A percentile compares a stretch with the other conserved stretches of the same genome.
phyloP scores from a whole-genome alignment of 2,329 filamentous ascomycete species.

The Cytospora piceicola region DNA sequence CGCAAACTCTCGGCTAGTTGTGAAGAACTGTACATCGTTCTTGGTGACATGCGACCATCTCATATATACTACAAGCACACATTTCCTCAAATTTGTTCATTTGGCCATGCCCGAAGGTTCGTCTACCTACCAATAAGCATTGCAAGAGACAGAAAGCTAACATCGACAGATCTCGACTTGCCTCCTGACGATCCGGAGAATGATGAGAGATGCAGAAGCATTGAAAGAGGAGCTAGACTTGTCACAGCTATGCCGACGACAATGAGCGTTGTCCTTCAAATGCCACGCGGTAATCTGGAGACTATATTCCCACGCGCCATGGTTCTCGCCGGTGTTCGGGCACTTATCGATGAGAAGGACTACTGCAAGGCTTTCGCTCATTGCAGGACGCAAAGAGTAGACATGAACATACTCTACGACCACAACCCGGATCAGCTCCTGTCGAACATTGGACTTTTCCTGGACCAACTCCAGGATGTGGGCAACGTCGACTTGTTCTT shows the following conservation, averaged over 20 bases:
- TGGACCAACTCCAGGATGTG: conserved; percentile 81
- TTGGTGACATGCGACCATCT: conserved; percentile 79
- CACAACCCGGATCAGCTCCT: conserved; percentile 89
- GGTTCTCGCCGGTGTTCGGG: conserved; percentile 86
- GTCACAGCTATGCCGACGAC: conserved; percentile 88
- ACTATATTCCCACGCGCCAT: conserved; percentile 93
- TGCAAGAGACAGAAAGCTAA: conserved; percentile 33
- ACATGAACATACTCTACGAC: conserved; percentile 97
- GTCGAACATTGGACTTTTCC: conserved; percentile 72
- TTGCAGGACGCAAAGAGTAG: conserved; percentile 90
- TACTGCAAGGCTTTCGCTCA: conserved; percentile 84
- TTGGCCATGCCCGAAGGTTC: conserved; percentile 68
- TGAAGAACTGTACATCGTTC: conserved; percentile 92
- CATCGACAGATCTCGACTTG: conserved; percentile 71
- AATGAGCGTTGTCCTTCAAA: conserved; percentile 86
- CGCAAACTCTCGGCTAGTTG: conserved; percentile 72
- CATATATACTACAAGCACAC: conserved; percentile 89
- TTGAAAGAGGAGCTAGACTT: conserved; percentile 85
- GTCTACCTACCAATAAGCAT: conserved; percentile 29
- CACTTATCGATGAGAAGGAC: conserved; percentile 76
- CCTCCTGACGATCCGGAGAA: conserved; percentile 87
- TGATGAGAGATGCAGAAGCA: conserved; percentile 88
- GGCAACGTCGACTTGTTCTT: conserved; percentile 89
- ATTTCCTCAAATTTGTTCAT: conserved; percentile 93
- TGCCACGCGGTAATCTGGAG: conserved; percentile 94